phyloP scores from a whole-genome alignment of 108 stramenopile species.

The Cyclotella baltica region DNA sequence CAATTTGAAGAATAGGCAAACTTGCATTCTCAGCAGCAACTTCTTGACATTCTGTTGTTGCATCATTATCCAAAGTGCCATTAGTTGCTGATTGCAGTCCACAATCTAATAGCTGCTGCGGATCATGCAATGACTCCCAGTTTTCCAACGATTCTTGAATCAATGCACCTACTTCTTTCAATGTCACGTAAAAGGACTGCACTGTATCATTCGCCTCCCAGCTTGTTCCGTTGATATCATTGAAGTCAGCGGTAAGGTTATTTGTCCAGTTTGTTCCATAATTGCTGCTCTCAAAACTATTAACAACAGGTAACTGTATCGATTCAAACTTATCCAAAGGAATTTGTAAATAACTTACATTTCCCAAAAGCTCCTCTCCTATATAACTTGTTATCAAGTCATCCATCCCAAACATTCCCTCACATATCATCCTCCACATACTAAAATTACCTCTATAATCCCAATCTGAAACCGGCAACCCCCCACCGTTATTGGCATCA shows the following conservation, averaged over 20 bases:
- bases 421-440: constrained; percentile 18
- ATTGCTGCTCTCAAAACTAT: no score
- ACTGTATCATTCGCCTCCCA: constrained; percentile 14
- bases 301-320: not conserved
- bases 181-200: constrained; percentile 35
- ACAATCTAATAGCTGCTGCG: constrained; percentile 14
- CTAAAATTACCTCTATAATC: constrained; percentile 35
- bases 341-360: constrained; percentile 31
- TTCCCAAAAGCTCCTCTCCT: not conserved
- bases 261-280: no score
- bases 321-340: constrained; percentile 18
- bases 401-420: constrained; percentile 14
- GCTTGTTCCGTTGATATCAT: not conserved
- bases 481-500: constrained; percentile 12
- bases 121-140: constrained; percentile 35
- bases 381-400: constrained; percentile 2
- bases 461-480: constrained; percentile 12
- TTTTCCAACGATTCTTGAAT: constrained; percentile 10
- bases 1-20: constrained; percentile 26
- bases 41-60: no score
- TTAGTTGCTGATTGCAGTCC: not conserved
- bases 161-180: constrained; percentile 30
- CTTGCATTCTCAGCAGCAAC: not conserved
- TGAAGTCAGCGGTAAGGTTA: no score
- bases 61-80: not conserved